Percentiles rank a stretch among this genome's conserved stretches.
phyloP scores from a whole-genome alignment of 441 rosid genomes.

The Aleurites moluccanus region DNA sequence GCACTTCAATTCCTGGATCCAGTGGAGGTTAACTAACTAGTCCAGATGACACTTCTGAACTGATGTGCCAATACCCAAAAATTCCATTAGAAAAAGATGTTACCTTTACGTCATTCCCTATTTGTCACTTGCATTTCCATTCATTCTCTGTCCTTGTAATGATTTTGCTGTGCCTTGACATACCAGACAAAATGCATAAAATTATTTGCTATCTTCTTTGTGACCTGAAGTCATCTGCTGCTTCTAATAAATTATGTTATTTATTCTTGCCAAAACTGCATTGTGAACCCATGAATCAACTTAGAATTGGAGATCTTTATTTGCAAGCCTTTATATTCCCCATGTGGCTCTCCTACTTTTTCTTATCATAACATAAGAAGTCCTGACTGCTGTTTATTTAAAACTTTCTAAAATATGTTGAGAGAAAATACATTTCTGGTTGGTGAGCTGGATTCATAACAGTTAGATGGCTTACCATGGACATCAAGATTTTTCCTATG shows the following conservation, averaged over 20 bases:
- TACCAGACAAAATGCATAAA: not conserved
- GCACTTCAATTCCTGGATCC: not conserved
- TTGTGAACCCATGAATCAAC: not conserved
- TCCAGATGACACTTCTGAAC: not conserved
- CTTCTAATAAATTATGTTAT: not conserved
- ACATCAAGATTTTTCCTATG: not conserved
- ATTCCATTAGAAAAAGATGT: not conserved
- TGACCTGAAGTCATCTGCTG: not conserved
- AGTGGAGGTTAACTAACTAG: not conserved
- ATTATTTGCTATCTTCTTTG: not conserved
- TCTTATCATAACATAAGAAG: not conserved
- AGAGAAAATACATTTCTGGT: slow-evolving; percentile 2
- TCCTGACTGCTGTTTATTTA: not conserved
- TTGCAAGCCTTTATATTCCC: not conserved
- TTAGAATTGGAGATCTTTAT: not conserved
- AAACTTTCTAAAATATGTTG: not conserved
- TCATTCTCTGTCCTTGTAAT: not conserved
- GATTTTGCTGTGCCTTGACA: not conserved
- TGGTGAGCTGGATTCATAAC: not conserved
- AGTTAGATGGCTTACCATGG: not conserved
- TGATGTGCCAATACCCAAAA: slow-evolving; percentile 1
- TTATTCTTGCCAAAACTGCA: slow-evolving; percentile 7
- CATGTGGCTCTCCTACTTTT: slow-evolving; percentile 6
- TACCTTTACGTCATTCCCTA: not conserved
- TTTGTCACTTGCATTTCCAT: not conserved